phyloP scores from a whole-genome alignment of 441 rosid species.

The Mallotus japonicus region DNA sequence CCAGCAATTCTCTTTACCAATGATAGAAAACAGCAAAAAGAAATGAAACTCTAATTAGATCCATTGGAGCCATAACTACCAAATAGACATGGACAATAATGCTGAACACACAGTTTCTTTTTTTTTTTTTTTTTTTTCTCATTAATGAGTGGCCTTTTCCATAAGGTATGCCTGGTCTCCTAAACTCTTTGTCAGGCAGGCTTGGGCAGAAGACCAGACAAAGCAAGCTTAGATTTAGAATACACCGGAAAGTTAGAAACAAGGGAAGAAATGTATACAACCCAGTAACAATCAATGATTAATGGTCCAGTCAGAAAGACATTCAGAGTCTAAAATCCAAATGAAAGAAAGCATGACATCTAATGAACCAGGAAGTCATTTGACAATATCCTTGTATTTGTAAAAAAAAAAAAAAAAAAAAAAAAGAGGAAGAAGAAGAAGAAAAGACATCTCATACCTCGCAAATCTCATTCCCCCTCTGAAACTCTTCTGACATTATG shows the following conservation, averaged over 20 bases:
- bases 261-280: neutral
- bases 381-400: neutral
- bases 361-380: neutral
- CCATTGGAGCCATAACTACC: neutral
- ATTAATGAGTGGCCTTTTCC: neutral
- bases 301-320: neutral
- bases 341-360: neutral
- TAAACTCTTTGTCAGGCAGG: neutral
- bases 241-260: neutral
- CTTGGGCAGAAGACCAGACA: neutral
- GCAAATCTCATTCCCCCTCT: constrained; percentile 85
- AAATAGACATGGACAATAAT: neutral
- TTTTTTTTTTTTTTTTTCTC: neutral
- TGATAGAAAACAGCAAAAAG: neutral
- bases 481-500: constrained; percentile 86
- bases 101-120: neutral
- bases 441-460: constrained; percentile 54
- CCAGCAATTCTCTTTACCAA: neutral
- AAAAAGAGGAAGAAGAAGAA: constrained; percentile 1
- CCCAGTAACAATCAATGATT: neutral
- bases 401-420: neutral
- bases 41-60: neutral
- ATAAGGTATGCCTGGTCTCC: neutral
- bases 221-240: neutral
- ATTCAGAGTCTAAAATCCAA: neutral